Evolutionary conservation across 2,329 filamentous ascomycete species (phyloP), one percentile per base, ranked within the genome.

Genomic region (Colletotrichum lupini): DNA sequence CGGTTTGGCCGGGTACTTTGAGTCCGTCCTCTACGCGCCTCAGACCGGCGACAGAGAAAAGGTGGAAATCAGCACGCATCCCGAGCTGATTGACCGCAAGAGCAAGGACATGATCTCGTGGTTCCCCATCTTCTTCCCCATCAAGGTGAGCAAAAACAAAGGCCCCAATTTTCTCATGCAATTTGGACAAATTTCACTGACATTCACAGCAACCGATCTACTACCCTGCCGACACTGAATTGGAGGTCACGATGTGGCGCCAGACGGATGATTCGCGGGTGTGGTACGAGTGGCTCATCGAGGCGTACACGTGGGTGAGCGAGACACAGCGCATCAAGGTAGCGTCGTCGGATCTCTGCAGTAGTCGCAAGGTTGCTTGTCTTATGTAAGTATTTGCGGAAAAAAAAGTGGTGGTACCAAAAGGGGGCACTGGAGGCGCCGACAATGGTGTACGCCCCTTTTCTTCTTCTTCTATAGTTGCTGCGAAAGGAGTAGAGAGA

Each of bases 61-160:
- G 77, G 90, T 98, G 5, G 96, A 98, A 85, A 88, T 99, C 73
- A 97, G 95, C 79, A 99, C 94, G 4, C 93, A 98, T 78, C 97
- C 97, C 0, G 93, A 97, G 76, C 94, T 93, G 35, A 98, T 99
- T 84, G 94, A 97, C 68, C 86, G 86, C 70, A 98, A 98, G 89
- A 98, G 95, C 87, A 93, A 93, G 80, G 95, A 97, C 78, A 99
- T 99, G 97, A 97, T 98, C 76, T 97, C 94, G 68, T 99, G 97
- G 97, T 99, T 99, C 81, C 97, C 97, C 1, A 98, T 99, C 35
- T 98, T 96, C 85, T 99, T 99, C 80, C 97, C 97, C 0, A 85
- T 99, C 16, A 97, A 97, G 91, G 95, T 95, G 86, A 79, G 89
- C 81, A 3, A 42, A 42, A 42, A 19, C 3, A 35, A 35, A 42